Evolutionary conservation across 257 asterid genomes (phyloP), one percentile per base, ranked within the genome.

Genomic region (Sherardia arvensis): DNA sequence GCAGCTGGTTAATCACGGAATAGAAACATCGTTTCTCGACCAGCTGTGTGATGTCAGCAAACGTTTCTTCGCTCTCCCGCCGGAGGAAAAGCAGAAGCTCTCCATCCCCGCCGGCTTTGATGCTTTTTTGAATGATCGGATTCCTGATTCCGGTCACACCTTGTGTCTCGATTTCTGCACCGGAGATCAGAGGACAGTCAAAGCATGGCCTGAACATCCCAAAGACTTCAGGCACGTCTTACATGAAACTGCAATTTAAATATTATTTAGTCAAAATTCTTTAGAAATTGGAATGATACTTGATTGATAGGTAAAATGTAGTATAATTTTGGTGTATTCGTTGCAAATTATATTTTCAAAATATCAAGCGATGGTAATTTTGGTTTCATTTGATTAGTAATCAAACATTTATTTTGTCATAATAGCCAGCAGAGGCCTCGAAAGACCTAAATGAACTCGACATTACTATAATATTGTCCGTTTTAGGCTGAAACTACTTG

Each of bases 161-260:
- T 53, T 80, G 62, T 69, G 45, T 70, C 83, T 80, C 34, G 32
- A 23, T 20, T 68, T 80, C 18, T 62, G 26, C 20, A 77, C 83
- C 1, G 74, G 68, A 25, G 59, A 33, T 30, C 56, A 32, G 12
- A 61, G 69, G 23, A 77, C 69, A 29, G 70, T 70, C 58, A 70
- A 75, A 2, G 67, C 73, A 1, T 80, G 81, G 83, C 85, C 85
- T 0, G 66, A 77, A 61, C 70, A 69, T 22, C 85, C 85, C 1
- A 1, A 4, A 9, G 62, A 53, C 27, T 77, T 80, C 38, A 80
- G 76, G 85, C 68, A 69, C 8, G 8, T 1, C 43, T 34, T 12
- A 34, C 1, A 10, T 34, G 1, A 34, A 34, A 34, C 43, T 34
- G 12, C 43, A 34, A 9, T 34, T 34, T 34, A 34, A 7, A 7